These are phyloP conservation scores for Microbotryum scabiosae DNA, from an alignment of 1,284 basidiomycete species.

Conservation along the genomic window DNA sequence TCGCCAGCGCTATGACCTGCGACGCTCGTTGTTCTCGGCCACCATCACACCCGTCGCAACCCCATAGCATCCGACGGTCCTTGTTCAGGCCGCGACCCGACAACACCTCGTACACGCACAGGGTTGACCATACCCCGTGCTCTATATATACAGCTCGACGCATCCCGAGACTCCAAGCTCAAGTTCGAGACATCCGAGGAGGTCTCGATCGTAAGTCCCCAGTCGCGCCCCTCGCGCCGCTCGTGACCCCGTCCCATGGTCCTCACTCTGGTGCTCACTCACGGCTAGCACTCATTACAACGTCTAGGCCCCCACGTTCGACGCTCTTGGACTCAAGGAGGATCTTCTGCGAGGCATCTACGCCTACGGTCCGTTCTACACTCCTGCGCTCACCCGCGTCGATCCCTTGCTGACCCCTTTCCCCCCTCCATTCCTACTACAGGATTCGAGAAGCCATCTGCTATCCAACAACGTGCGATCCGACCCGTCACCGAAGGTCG, in stretches of 20 bases:
- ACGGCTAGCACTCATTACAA: background rate
- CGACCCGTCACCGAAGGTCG: conserved; percentile 67
- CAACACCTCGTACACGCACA: background rate
- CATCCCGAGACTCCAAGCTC: conserved; percentile 56
- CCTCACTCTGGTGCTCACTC: background rate
- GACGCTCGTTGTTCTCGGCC: no score
- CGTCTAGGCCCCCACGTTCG: conserved; percentile 34
- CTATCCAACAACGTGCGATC: conserved; percentile 97
- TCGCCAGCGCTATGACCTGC: no score
- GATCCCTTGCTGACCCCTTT: background rate
- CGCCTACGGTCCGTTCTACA: conserved; percentile 74
- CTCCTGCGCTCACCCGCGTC: background rate
- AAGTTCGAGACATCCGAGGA: conserved; percentile 96
- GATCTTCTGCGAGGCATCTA: conserved; percentile 95
- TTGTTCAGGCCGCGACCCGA: background rate
- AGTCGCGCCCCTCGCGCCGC: background rate
- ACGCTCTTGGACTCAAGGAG: conserved; percentile 60
- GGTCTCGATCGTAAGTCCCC: conserved; percentile 54
- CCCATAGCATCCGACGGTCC: no score
- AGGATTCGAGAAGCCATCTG: conserved; percentile 99
- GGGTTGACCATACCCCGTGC: background rate
- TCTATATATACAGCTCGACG: conserved; percentile 17
- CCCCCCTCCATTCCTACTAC: background rate
- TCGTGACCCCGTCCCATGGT: background rate
- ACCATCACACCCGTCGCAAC: no score